Percentiles rank a stretch among this genome's conserved stretches.
phyloP scores from a whole-genome alignment of 192 early-diverging fungal genomes.

The Phycomyces nitens region DNA sequence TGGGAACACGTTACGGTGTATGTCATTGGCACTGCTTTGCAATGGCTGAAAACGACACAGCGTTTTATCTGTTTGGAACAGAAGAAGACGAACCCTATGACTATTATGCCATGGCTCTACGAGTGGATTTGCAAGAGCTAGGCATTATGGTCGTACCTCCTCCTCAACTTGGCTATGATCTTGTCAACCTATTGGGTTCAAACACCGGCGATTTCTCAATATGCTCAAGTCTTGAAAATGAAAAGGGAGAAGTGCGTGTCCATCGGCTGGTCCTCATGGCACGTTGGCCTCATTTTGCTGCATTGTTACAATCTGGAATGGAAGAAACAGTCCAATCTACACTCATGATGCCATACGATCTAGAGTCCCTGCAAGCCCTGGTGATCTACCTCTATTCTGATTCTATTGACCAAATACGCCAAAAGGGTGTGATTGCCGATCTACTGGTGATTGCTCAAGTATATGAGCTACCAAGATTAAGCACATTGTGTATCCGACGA shows the following conservation, averaged over 20 bases:
- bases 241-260: slow-evolving; percentile 35
- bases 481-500: slow-evolving; percentile 41
- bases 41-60: slow-evolving; percentile 46
- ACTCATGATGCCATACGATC: slow-evolving; percentile 46
- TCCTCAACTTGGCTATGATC: slow-evolving; percentile 44
- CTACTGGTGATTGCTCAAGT: slow-evolving; percentile 58
- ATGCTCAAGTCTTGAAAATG: slow-evolving; percentile 34
- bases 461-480: slow-evolving; percentile 54
- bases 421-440: slow-evolving; percentile 52
- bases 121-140: slow-evolving; percentile 54
- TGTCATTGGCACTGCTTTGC: slow-evolving; percentile 59
- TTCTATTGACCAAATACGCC: slow-evolving; percentile 51
- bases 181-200: slow-evolving; percentile 36
- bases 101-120: slow-evolving; percentile 50
- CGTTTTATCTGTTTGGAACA: slow-evolving; percentile 54
- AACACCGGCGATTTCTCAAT: slow-evolving; percentile 44
- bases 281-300: slow-evolving; percentile 62
- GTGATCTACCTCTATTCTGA: slow-evolving; percentile 40
- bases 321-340: slow-evolving; percentile 43
- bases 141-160: slow-evolving; percentile 53
- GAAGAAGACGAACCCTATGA: slow-evolving; percentile 56
- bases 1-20: slow-evolving; percentile 25
- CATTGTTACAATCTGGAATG: slow-evolving; percentile 54
- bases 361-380: neutral
- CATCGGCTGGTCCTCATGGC: slow-evolving; percentile 58